A percentile compares a stretch with the other conserved stretches of the same genome.
phyloP scores from a whole-genome alignment of 208 protist genomes.

The Crithidia thermophila region DNA sequence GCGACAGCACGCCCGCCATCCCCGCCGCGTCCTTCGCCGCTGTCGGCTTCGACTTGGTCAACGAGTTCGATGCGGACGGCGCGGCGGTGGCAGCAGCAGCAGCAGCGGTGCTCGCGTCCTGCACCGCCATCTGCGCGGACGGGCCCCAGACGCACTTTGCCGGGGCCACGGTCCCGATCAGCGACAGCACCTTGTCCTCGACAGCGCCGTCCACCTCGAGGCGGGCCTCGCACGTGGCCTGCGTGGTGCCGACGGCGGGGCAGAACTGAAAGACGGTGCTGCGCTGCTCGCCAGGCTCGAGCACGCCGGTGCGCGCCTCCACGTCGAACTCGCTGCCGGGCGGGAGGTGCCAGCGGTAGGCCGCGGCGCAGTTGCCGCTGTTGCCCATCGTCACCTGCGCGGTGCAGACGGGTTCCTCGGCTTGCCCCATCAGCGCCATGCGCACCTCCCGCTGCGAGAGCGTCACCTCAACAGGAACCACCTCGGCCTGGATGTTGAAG shows the following conservation, averaged over 20 bases:
- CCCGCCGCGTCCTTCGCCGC: slow-evolving; percentile 3
- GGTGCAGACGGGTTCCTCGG: slow-evolving; percentile 70
- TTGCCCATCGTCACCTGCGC: slow-evolving; percentile 75
- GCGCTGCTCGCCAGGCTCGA: slow-evolving; percentile 65
- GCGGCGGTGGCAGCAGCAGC: too few species aligned
- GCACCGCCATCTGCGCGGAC: slow-evolving; percentile 5
- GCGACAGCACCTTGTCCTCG: slow-evolving; percentile 51
- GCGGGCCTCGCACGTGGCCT: slow-evolving; percentile 40
- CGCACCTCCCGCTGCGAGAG: slow-evolving; percentile 83
- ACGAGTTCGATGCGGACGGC: too few species aligned
- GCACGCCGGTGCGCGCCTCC: slow-evolving; percentile 54
- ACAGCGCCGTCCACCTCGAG: slow-evolving; percentile 83
- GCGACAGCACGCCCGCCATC: slow-evolving; percentile 61
- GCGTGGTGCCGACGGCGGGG: slow-evolving; percentile 49
- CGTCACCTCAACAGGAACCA: slow-evolving; percentile 90
- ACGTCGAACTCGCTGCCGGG: slow-evolving; percentile 67
- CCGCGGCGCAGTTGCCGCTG: slow-evolving; percentile 82
- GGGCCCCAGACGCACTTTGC: slow-evolving; percentile 63
- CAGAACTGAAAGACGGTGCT: slow-evolving; percentile 72
- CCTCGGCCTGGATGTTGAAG: slow-evolving; percentile 88
- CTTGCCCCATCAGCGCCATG: slow-evolving; percentile 77
- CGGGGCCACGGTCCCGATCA: slow-evolving; percentile 70
- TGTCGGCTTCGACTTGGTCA: too few species aligned
- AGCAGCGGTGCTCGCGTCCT: neutral
- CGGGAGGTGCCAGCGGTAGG: slow-evolving; percentile 71